These are phyloP conservation scores for Ceratocystis cacaofunesta DNA, from an alignment of 2,329 filamentous ascomycete species.

Conservation along the genomic window DNA sequence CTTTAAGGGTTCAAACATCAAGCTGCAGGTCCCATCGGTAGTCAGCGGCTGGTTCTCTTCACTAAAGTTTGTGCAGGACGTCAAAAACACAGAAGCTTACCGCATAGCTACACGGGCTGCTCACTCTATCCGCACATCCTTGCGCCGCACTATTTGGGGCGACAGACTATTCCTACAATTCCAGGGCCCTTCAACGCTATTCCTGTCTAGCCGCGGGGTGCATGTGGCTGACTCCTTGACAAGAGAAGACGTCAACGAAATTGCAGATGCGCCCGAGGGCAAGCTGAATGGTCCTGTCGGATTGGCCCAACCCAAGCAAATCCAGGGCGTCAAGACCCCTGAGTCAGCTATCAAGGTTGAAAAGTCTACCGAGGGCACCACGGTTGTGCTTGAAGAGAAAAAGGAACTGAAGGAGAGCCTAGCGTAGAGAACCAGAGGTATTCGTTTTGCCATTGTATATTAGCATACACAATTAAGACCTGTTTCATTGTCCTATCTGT, in stretches of 20 bases:
- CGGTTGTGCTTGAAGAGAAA: constrained; percentile 49
- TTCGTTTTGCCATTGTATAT: constrained; percentile 10
- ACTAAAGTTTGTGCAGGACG: constrained; percentile 55
- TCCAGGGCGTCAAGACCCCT: constrained; percentile 16
- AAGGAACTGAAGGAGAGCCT: constrained; percentile 44
- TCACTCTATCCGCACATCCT: constrained; percentile 58
- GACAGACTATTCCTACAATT: constrained; percentile 88
- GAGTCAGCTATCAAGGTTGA: constrained; percentile 38
- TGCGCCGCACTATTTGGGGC: constrained; percentile 77
- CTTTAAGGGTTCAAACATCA: constrained; percentile 58
- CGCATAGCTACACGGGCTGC: constrained; percentile 48
- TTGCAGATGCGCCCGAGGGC: constrained; percentile 68
- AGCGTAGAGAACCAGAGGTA: constrained; percentile 21
- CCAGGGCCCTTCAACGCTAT: constrained; percentile 67
- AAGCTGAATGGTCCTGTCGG: constrained; percentile 44
- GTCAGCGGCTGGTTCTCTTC: constrained; percentile 51
- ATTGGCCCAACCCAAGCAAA: constrained; percentile 25
- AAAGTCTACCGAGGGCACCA: constrained; percentile 43
- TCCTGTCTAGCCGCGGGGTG: constrained; percentile 77
- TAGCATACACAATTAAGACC: neutral
- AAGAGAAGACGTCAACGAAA: constrained; percentile 70
- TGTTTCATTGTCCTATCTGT: neutral
- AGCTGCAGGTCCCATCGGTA: constrained; percentile 61
- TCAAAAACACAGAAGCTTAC: constrained; percentile 60
- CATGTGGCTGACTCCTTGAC: constrained; percentile 65